phyloP scores from a whole-genome alignment of 2,329 filamentous ascomycete genomes.

The Alternaria sp. region DNA sequence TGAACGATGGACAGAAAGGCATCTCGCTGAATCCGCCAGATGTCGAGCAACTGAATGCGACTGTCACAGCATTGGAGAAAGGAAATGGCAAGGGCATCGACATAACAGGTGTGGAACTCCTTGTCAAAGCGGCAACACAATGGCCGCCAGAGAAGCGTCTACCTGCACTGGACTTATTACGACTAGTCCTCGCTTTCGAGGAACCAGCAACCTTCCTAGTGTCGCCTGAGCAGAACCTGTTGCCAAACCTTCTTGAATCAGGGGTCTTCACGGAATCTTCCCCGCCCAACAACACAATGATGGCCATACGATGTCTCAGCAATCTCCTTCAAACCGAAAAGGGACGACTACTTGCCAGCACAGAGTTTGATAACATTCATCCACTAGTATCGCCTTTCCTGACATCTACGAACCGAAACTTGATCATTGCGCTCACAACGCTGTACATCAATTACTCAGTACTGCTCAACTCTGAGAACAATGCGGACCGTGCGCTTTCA shows the following conservation, averaged over 20 bases:
- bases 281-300: constrained; percentile 84
- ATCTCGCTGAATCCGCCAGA: constrained; percentile 77
- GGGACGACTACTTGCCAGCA: constrained; percentile 68
- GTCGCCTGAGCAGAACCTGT: constrained; percentile 64
- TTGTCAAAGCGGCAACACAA: constrained; percentile 74
- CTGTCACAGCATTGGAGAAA: constrained; percentile 71
- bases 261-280: constrained; percentile 66
- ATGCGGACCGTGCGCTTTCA: constrained; percentile 59
- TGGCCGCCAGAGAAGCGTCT: constrained; percentile 86
- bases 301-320: constrained; percentile 79
- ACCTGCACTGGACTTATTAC: constrained; percentile 84
- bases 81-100: constrained; percentile 50
- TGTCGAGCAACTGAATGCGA: constrained; percentile 66
- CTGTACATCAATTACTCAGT: constrained; percentile 86
- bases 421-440: constrained; percentile 83
- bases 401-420: constrained; percentile 71
- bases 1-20: constrained; percentile 75
- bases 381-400: constrained; percentile 70
- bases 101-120: constrained; percentile 65
- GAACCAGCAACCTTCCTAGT: constrained; percentile 69
- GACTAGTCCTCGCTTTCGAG: constrained; percentile 77
- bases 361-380: constrained; percentile 67
- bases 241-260: constrained; percentile 66
- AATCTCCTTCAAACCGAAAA: constrained; percentile 82
- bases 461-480: constrained; percentile 63